These are phyloP conservation scores for Cerioporus squamosus DNA, from an alignment of 1,284 basidiomycete genomes.

Conservation along the genomic window DNA sequence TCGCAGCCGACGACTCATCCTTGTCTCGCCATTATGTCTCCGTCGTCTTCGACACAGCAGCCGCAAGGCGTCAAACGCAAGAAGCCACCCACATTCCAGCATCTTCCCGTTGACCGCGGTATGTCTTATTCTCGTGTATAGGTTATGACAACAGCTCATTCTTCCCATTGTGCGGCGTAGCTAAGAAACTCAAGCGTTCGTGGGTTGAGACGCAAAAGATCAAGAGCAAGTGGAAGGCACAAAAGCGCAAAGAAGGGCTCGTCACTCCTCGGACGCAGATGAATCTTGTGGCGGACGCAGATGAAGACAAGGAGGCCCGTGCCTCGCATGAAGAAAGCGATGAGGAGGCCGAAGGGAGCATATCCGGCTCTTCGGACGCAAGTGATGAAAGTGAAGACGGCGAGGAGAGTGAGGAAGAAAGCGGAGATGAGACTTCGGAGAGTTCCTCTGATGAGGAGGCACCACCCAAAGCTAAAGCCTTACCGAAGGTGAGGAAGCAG, in stretches of 20 bases:
- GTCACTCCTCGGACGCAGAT: constrained; percentile 24
- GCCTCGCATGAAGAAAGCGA: neutral
- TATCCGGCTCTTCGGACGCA: constrained; percentile 3
- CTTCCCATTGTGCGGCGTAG: constrained; percentile 40
- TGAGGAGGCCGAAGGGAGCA: constrained; percentile 9
- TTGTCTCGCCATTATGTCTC: neutral
- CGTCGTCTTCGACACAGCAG: constrained; percentile 4
- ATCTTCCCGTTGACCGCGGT: constrained; percentile 69
- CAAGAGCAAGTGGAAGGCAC: constrained; percentile 76
- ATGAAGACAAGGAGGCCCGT: constrained; percentile 11
- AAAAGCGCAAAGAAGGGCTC: constrained; percentile 66
- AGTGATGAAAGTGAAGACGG: neutral
- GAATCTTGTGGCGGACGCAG: constrained; percentile 14
- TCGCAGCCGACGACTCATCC: neutral
- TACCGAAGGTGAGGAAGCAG: constrained; percentile 1
- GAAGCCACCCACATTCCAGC: constrained; percentile 71
- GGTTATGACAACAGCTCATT: neutral
- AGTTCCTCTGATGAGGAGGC: constrained; percentile 16
- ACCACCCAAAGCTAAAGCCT: neutral
- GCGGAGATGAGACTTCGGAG: constrained; percentile 24
- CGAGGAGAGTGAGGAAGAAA: constrained; percentile 14
- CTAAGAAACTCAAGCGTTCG: constrained; percentile 70
- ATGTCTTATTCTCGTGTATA: constrained; percentile 18
- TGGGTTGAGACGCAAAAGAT: constrained; percentile 79
- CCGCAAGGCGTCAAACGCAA: constrained; percentile 48